Percentiles rank a stretch among this genome's conserved stretches.
phyloP scores from a whole-genome alignment of 2,329 filamentous ascomycete genomes.

The Dactylellina parvicollis region DNA sequence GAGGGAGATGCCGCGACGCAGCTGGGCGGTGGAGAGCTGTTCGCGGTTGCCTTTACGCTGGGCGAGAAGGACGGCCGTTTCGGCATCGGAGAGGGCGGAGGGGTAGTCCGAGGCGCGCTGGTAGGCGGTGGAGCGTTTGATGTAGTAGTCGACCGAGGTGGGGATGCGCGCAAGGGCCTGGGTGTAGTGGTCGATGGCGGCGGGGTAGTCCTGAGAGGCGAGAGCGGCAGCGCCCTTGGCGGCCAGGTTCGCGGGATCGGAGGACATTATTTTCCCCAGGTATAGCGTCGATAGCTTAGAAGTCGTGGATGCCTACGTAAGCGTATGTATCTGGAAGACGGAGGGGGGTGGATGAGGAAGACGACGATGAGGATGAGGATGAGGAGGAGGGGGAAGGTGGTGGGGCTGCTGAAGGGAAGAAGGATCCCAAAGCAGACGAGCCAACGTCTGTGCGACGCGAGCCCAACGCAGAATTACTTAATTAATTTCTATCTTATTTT shows the following conservation, averaged over 20 bases:
- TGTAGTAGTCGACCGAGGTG: conserved; percentile 71
- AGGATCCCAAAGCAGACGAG: conserved; percentile 11
- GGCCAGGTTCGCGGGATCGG: conserved; percentile 54
- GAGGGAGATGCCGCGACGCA: conserved; percentile 70
- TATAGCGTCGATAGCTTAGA: neutral
- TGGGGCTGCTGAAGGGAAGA: neutral
- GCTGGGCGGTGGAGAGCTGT: conserved; percentile 71
- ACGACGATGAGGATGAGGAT: neutral
- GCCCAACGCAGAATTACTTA: neutral
- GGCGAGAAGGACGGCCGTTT: conserved; percentile 64
- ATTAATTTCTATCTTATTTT: neutral
- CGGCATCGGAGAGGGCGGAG: conserved; percentile 66
- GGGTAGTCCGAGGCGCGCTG: conserved; percentile 64
- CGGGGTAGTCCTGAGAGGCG: conserved; percentile 65
- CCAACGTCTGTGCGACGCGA: conserved; percentile 19
- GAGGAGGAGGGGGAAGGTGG: neutral
- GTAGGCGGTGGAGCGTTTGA: conserved; percentile 72
- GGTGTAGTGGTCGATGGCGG: conserved; percentile 69
- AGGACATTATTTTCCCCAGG: conserved; percentile 36
- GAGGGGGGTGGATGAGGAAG: neutral
- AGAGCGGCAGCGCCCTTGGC: conserved; percentile 68
- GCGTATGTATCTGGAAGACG: too few species aligned
- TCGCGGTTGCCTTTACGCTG: conserved; percentile 70
- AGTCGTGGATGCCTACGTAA: too few species aligned
- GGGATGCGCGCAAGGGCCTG: conserved; percentile 67